These are phyloP conservation scores for Epichloe uncinata DNA, from an alignment of 2,329 filamentous ascomycete species.

Conservation along the genomic window DNA sequence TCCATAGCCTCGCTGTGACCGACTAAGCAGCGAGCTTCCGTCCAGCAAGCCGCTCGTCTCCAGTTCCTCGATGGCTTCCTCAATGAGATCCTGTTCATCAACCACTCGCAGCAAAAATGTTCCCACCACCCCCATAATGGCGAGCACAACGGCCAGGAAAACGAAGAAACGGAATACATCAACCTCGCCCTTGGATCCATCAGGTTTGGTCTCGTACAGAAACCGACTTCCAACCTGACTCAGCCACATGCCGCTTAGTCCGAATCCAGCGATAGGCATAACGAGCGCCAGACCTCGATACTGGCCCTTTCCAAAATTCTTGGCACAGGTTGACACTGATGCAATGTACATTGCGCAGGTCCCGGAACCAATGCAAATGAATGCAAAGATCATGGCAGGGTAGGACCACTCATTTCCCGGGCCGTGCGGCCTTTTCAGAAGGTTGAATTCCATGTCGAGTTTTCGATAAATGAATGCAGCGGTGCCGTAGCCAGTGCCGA, in stretches of 20 bases:
- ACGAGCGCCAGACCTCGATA: conserved; percentile 83
- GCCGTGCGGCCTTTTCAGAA: conserved; percentile 20
- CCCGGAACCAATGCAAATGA: conserved; percentile 67
- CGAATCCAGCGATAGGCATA: conserved; percentile 82
- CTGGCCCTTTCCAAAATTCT: conserved; percentile 88
- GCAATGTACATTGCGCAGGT: conserved; percentile 84
- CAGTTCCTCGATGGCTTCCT: conserved; percentile 80
- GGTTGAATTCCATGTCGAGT: conserved; percentile 33
- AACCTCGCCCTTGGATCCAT: conserved; percentile 50
- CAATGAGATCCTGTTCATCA: conserved; percentile 76
- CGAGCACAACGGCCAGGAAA: conserved; percentile 63
- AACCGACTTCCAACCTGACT: conserved; percentile 74
- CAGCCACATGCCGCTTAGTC: conserved; percentile 89
- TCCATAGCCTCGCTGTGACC: conserved; percentile 46
- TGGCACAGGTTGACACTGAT: conserved; percentile 88
- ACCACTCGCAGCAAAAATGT: conserved; percentile 64
- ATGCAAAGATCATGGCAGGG: conserved; percentile 71
- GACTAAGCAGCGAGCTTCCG: conserved; percentile 57
- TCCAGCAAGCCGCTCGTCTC: conserved; percentile 75
- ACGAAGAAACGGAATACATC: conserved; percentile 79
- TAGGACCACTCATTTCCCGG: conserved; percentile 52
- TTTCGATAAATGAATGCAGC: conserved; percentile 64
- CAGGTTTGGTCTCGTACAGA: conserved; percentile 53
- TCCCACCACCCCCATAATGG: conserved; percentile 59
- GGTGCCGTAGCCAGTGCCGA: conserved; percentile 68